Percentiles rank a stretch among this genome's conserved stretches.
Evolutionary conservation across 2,329 filamentous ascomycete species (phyloP).

Genomic region (Pestalotiopsis fici): DNA sequence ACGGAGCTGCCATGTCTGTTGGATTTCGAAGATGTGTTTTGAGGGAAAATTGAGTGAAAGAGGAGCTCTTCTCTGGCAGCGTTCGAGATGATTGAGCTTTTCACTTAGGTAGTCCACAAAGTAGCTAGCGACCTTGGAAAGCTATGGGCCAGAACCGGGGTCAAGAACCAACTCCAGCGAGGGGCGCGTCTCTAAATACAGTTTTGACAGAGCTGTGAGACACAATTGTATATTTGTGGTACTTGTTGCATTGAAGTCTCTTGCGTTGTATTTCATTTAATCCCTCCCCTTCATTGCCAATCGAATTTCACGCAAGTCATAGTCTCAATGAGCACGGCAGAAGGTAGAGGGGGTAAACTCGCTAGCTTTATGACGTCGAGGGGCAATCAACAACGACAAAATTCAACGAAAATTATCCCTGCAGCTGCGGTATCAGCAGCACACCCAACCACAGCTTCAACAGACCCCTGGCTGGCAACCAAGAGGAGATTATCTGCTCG

Average conservation of each 20-base stretch:
- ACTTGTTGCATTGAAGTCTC: not conserved
- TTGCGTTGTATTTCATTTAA: not conserved
- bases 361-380: conserved; percentile 28
- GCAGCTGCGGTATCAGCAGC: not conserved
- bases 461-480: not conserved
- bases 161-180: not conserved
- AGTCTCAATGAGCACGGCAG: not conserved
- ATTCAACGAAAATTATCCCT: conserved; percentile 15
- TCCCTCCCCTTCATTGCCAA: not conserved
- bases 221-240: not conserved
- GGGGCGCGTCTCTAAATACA: not conserved
- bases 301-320: not conserved
- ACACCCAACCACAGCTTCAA: not conserved
- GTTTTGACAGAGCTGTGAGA: not conserved
- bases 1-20: conserved; percentile 11
- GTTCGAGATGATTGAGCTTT: not conserved
- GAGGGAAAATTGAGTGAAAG: not conserved
- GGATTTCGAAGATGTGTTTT: not conserved
- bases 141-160: conserved; percentile 4
- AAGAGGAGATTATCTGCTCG: not conserved
- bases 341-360: conserved; percentile 11
- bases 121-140: not conserved
- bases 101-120: not conserved
- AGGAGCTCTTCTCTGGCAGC: not conserved
- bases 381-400: conserved; percentile 18